Conservation (phyloP, 176 grass and related monocot genomes). For the Rhipidocladum racemiflorum region DNA sequence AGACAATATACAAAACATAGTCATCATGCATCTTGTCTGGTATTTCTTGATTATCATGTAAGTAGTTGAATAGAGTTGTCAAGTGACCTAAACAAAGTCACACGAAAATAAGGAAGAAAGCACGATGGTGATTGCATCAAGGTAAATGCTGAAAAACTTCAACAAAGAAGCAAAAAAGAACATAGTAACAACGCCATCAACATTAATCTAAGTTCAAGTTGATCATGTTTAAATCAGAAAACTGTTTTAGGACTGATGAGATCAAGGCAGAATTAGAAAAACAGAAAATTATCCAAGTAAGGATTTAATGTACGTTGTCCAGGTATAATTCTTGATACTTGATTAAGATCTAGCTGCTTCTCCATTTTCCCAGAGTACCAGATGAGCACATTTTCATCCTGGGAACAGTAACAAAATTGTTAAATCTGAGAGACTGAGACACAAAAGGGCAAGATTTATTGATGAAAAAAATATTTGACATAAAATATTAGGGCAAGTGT, state of each 20-base stretch:
- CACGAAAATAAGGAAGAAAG: not conserved
- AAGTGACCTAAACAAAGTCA: not conserved
- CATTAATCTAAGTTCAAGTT: not conserved
- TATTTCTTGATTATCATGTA: constrained; percentile 21
- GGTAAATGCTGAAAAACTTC: not conserved
- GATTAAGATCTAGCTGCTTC: constrained; percentile 60
- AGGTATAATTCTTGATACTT: constrained; percentile 80
- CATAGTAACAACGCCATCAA: not conserved
- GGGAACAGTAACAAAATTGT: constrained; percentile 18
- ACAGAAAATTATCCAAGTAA: not conserved
- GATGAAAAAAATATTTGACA: not conserved
- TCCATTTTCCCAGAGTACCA: constrained; percentile 72
- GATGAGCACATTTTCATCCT: constrained; percentile 68
- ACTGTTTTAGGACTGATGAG: not conserved
- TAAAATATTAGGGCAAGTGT: not conserved
- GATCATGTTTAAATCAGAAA: constrained; percentile 9
- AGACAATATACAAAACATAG: not conserved
- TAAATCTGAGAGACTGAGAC: not conserved
- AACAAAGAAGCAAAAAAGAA: not conserved
- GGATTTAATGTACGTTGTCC: constrained; percentile 70
- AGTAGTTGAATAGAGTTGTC: not conserved
- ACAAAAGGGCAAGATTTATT: not conserved
- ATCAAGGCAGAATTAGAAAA: not conserved
- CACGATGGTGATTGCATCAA: not conserved
- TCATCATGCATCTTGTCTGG: not conserved